Evolutionary conservation across 2,329 filamentous ascomycete species (phyloP).

Genomic region (Nemania serpens): DNA sequence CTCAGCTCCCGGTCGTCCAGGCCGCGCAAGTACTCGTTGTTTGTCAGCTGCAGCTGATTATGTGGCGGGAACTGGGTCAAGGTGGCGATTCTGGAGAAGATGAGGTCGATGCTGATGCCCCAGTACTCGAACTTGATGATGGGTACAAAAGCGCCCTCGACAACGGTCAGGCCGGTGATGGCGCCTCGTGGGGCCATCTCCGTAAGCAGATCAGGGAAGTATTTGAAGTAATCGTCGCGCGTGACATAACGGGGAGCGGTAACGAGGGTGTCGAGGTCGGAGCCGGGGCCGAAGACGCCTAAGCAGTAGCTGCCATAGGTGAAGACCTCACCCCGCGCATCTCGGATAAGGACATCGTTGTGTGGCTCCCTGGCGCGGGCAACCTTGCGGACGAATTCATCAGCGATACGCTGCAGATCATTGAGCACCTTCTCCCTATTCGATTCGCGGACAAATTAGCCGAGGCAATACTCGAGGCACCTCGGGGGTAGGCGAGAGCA

Average conservation of each 20-base stretch:
- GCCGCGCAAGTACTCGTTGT: constrained; percentile 83
- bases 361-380: constrained; percentile 72
- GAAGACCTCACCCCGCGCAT: constrained; percentile 89
- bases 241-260: constrained; percentile 88
- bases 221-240: constrained; percentile 88
- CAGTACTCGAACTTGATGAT: constrained; percentile 96
- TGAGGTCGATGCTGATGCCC: constrained; percentile 92
- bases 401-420: constrained; percentile 76
- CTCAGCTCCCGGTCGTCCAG: constrained; percentile 85
- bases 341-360: constrained; percentile 76
- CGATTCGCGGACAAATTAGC: constrained; percentile 8
- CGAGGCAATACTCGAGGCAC: neutral
- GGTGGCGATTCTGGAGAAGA: constrained; percentile 76
- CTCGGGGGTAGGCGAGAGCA: neutral
- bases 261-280: constrained; percentile 96
- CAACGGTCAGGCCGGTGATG: constrained; percentile 82
- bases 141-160: constrained; percentile 89
- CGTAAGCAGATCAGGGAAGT: constrained; percentile 80
- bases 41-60: constrained; percentile 74
- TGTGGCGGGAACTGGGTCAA: constrained; percentile 71
- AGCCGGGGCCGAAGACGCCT: constrained; percentile 91
- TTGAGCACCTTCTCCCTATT: constrained; percentile 71
- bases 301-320: constrained; percentile 95
- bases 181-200: constrained; percentile 77
- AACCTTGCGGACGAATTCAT: constrained; percentile 86